These are phyloP conservation scores for Talaromyces sp. DNA, from an alignment of 2,329 filamentous ascomycete genomes.

Conservation along the genomic window DNA sequence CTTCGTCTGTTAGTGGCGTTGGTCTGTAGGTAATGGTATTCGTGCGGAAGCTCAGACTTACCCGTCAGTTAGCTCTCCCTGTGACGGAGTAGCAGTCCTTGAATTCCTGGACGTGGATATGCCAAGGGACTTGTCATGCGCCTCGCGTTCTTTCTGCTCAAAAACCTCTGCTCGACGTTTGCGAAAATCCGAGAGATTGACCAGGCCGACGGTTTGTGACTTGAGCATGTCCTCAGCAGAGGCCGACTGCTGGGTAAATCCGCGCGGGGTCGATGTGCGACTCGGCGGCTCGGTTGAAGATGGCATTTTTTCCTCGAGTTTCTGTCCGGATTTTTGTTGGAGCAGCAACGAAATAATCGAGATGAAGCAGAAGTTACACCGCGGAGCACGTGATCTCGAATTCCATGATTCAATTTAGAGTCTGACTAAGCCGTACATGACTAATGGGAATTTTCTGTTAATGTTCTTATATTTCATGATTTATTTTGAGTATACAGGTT, in stretches of 20 bases:
- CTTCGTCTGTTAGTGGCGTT: slow-evolving; percentile 50
- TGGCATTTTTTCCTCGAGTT: slow-evolving; percentile 4
- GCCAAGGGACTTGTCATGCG: slow-evolving; percentile 56
- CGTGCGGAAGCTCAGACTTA: slow-evolving; percentile 37
- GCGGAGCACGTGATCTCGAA: neutral
- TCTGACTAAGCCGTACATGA: neutral
- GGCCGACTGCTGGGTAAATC: slow-evolving; percentile 68
- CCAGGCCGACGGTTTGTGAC: slow-evolving; percentile 82
- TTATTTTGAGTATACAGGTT: neutral
- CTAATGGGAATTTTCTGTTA: neutral
- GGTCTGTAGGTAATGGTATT: neutral
- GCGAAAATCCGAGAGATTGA: slow-evolving; percentile 87
- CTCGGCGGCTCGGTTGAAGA: slow-evolving; percentile 30
- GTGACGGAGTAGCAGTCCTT: slow-evolving; percentile 46
- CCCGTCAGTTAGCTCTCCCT: slow-evolving; percentile 50
- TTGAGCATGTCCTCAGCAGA: slow-evolving; percentile 78
- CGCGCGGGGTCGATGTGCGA: slow-evolving; percentile 40
- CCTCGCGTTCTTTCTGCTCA: slow-evolving; percentile 81
- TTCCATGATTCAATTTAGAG: neutral
- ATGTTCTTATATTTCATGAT: no score
- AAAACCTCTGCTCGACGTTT: slow-evolving; percentile 93
- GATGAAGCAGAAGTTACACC: neutral
- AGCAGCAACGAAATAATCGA: neutral
- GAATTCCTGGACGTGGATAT: slow-evolving; percentile 40
- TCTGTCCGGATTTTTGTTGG: neutral